Evolutionary conservation across 306 rosid genomes (phyloP).

Genomic region (Herpetospermum pedunculosum): DNA sequence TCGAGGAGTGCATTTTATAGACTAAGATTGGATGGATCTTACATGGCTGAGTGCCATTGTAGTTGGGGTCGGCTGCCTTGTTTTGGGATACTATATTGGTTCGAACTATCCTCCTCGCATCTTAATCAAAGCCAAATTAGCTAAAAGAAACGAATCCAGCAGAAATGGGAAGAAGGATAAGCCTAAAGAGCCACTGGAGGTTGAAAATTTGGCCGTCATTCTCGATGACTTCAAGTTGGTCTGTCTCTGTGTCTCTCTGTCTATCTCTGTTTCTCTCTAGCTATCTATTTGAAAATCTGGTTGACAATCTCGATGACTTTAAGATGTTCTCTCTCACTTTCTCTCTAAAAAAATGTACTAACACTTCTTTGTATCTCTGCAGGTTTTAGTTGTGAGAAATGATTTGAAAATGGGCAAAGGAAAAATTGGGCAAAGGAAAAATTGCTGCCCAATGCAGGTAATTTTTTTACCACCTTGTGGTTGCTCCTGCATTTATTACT

Average conservation of each 20-base stretch:
- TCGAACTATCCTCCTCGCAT: conserved; percentile 42
- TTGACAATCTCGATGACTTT: conserved; percentile 53
- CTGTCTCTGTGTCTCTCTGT: neutral
- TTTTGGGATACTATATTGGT: conserved; percentile 69
- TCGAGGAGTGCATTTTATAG: neutral
- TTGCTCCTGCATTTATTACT: neutral
- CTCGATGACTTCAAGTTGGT: conserved; percentile 90
- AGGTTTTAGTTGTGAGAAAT: conserved; percentile 86
- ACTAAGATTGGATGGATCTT: conserved; percentile 39
- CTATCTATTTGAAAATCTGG: conserved; percentile 48
- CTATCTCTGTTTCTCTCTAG: neutral
- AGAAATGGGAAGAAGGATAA: conserved; percentile 26
- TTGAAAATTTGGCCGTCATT: conserved; percentile 64
- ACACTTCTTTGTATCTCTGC: neutral
- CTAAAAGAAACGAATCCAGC: conserved; percentile 19
- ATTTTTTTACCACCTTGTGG: neutral
- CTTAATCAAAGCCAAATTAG: conserved; percentile 19
- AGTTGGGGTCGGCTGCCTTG: conserved; percentile 84
- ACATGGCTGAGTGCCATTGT: conserved; percentile 69
- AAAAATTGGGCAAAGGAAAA: too few species aligned
- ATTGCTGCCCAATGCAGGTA: conserved; percentile 99
- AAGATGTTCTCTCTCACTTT: conserved; percentile 44
- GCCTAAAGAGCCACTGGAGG: conserved; percentile 47
- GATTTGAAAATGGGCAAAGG: conserved; percentile 99
- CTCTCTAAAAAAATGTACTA: neutral